Conservation (phyloP, 768 basidiomycete species). For the Coprinopsis marcescibilis region DNA sequence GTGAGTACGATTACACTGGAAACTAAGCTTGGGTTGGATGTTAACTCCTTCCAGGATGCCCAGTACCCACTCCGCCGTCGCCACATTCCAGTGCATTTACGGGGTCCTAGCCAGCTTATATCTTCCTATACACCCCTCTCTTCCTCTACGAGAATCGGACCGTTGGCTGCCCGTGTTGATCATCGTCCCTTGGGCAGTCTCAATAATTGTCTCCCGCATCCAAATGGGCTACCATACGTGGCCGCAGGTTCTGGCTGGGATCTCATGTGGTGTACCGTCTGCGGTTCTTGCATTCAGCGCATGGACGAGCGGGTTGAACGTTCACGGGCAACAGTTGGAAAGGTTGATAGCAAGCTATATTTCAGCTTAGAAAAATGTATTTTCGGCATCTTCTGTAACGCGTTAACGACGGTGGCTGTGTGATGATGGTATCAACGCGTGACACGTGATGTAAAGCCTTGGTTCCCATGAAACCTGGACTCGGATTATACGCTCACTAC, state of each 20-base stretch:
- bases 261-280: constrained; percentile 46
- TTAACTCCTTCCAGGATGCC: constrained; percentile 55
- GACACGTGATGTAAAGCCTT: no score
- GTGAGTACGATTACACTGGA: constrained; percentile 31
- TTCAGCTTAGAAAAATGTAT: background rate
- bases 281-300: constrained; percentile 50
- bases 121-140: constrained; percentile 53
- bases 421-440: no score
- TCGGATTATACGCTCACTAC: background rate
- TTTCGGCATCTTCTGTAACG: background rate
- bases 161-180: constrained; percentile 43
- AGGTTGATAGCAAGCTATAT: constrained; percentile 11
- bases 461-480: no score
- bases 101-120: constrained; percentile 49
- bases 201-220: constrained; percentile 59
- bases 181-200: constrained; percentile 47
- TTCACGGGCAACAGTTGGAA: constrained; percentile 20
- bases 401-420: no score
- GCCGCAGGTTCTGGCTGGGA: constrained; percentile 61
- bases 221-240: constrained; percentile 76
- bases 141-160: constrained; percentile 33
- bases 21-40: background rate
- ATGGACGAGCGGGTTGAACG: constrained; percentile 41
- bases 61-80: constrained; percentile 71
- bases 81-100: constrained; percentile 60